Evolutionary conservation across 768 basidiomycete species (phyloP), one percentile per base, ranked within the genome.

Genomic region (Suillus cothurnatus): DNA sequence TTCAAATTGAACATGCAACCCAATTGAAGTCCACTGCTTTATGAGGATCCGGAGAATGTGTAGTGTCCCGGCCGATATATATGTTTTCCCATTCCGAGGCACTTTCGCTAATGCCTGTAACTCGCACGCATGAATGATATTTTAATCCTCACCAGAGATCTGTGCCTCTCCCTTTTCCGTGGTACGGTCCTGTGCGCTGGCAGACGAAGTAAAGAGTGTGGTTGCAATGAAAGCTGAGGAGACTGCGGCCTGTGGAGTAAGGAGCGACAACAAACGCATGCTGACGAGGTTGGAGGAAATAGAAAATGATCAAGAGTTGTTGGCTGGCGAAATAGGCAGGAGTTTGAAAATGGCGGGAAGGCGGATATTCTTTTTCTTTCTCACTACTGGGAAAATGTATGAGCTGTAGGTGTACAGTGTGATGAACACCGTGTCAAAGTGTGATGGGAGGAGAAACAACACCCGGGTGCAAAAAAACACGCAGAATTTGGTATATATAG

Each of bases 161-260:
- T 77, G 68, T 0, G 78, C 77, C 66, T 80, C 82, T 23, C 72
- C 74, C 15, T 72, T 72, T 60, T 80, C 79, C 1, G 76, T 71
- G 1, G 78, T 72, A 47, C 77, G 78, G 60, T 77, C 74, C 56
- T 74, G 71, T 6, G 75, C 72, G 8, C 32, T 14, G 26, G 36
- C 63, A 7, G 63, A 26, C 21, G 31, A 38, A 32, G 57, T 61
- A 26, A 65, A 55, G 55, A 70, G 41, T 39, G 68, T 47, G 4
- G 57, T 17, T 4, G 62, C 47, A 11, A 65, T 52, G 43, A 71
- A 39, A 61, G 55, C 32, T 52, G 62, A 63, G 12, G 32, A 41
- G 39, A 59, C 39, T 15, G 68, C 9, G 6, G 36, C 14, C n/a
- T 39, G 47, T 36, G 67, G 36, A 15, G 52, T 63, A 70, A 72